Conservation (phyloP, 441 rosid genomes). For the Eruca vesicaria region DNA sequence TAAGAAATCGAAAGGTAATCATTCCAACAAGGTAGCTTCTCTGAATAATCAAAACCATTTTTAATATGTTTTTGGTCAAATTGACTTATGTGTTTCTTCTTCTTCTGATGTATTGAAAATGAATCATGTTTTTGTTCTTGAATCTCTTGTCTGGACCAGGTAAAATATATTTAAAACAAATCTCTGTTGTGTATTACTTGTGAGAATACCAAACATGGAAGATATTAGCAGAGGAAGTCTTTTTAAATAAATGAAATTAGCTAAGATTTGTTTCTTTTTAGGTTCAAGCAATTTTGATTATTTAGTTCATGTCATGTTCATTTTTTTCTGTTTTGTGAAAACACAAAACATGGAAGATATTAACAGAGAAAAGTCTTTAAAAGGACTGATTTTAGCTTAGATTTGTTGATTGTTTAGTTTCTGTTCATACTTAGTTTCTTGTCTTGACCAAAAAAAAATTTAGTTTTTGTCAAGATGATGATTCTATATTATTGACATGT, state of each 20-base stretch:
- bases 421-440: background rate
- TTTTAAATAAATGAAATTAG: background rate
- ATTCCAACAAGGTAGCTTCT: background rate
- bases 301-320: background rate
- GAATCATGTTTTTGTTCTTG: slow-evolving; percentile 16
- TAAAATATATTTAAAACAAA: background rate
- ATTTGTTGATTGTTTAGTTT: background rate
- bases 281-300: background rate
- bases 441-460: too few relatives aligned
- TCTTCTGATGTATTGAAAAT: too few relatives aligned
- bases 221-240: background rate
- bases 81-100: slow-evolving; percentile 23
- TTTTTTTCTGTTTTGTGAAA: background rate
- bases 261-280: background rate
- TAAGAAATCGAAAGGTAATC: slow-evolving; percentile 18
- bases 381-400: background rate
- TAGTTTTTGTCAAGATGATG: background rate
- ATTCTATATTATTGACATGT: background rate
- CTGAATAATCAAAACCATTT: background rate
- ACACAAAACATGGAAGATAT: background rate
- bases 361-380: background rate
- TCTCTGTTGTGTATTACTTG: background rate
- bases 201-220: background rate
- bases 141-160: slow-evolving; percentile 9
- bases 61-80: slow-evolving; percentile 5